Evolutionary conservation across 768 basidiomycete genomes (phyloP).

Genomic region (Kwoniella sp.): DNA sequence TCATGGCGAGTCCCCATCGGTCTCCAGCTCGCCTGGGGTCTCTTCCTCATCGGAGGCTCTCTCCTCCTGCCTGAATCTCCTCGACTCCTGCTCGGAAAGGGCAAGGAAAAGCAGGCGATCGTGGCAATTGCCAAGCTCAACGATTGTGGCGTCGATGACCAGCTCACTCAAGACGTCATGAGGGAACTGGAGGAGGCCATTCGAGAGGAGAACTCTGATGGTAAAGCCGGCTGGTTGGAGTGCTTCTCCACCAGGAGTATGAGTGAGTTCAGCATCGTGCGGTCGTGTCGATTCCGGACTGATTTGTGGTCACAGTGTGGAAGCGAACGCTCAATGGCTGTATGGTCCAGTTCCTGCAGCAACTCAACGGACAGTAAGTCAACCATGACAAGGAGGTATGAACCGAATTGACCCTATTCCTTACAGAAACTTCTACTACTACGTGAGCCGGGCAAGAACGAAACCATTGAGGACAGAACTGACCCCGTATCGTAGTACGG

Average conservation of each 20-base stretch:
- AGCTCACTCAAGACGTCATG: conserved; percentile 59
- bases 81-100: conserved; percentile 12
- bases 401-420: background rate
- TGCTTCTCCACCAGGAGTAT: conserved; percentile 59
- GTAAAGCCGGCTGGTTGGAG: conserved; percentile 72
- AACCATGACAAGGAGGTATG: conserved; percentile 46
- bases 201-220: conserved; percentile 70
- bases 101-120: conserved; percentile 58
- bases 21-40: conserved; percentile 22
- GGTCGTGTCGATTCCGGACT: background rate
- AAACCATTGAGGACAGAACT: no score
- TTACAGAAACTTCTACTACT: conserved; percentile 56
- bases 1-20: conserved; percentile 49
- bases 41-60: conserved; percentile 12
- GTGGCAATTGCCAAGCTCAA: conserved; percentile 58
- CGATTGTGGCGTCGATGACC: conserved; percentile 58
- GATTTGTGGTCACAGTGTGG: conserved; percentile 54
- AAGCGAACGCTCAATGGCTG: conserved; percentile 60
- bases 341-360: conserved; percentile 61
- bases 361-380: conserved; percentile 75
- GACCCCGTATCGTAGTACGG: no score
- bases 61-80: conserved; percentile 20
- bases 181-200: conserved; percentile 66
- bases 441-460: no score
- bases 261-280: background rate